Evolutionary conservation across 306 rosid genomes (phyloP).

Genomic region (Quercus bicolor): DNA sequence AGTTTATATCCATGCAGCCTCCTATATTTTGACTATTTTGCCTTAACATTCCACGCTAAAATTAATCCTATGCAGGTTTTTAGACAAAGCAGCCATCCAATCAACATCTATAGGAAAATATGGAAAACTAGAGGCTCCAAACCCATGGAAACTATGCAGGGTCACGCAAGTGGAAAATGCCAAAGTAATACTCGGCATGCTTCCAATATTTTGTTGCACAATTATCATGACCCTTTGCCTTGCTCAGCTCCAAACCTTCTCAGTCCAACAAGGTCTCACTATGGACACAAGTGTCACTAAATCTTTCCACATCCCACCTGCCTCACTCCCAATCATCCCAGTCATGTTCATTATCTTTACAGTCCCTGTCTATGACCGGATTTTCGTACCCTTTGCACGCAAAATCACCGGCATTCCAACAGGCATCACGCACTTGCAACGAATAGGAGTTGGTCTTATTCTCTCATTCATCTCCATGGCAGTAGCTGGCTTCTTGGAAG

Average conservation of each 20-base stretch:
- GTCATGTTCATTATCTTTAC: constrained; percentile 48
- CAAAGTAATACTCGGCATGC: constrained; percentile 61
- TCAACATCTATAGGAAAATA: constrained; percentile 12
- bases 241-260: constrained; percentile 94
- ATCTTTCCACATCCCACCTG: constrained; percentile 71
- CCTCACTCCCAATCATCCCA: constrained; percentile 89
- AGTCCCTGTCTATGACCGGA: constrained; percentile 72
- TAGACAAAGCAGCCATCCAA: constrained; percentile 86
- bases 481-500: constrained; percentile 63
- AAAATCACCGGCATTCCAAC: constrained; percentile 66
- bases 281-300: constrained; percentile 69
- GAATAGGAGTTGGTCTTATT: constrained; percentile 79
- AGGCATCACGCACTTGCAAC: constrained; percentile 72
- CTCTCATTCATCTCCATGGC: constrained; percentile 87
- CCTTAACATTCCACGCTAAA: neutral
- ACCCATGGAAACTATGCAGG: constrained; percentile 79
- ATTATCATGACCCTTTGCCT: constrained; percentile 89
- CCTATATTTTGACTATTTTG: neutral
- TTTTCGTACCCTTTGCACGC: constrained; percentile 54
- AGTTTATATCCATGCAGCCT: neutral
- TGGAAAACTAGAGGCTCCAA: constrained; percentile 29
- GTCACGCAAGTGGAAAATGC: constrained; percentile 96
- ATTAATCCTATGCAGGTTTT: constrained; percentile 43
- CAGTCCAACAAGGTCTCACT: constrained; percentile 70
- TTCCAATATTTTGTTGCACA: constrained; percentile 84